Base-by-base conservation (phyloP, 495 filamentous ascomycete genomes). In the Poronia punctata region DNA sequence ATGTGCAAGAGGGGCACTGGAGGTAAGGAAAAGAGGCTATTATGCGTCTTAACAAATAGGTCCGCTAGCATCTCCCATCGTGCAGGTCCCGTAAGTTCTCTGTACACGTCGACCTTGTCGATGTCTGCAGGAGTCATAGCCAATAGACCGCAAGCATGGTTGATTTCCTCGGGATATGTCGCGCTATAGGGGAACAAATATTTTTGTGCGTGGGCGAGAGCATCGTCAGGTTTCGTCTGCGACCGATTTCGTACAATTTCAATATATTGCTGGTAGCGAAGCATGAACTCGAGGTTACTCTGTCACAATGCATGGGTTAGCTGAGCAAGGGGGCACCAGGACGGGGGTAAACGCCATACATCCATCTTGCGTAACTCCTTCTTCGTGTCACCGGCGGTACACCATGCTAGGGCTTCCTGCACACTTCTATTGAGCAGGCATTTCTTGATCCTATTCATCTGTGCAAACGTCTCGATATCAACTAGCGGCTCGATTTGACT, bases 211-310 rank as follows among this genome's bases (percentile, higher is more conserved):
- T 96, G 83, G 15, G 64, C 56, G 42, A 83, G 82, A n/a, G 89
- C 84, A 43, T 95, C 87, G 37, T 79, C 52, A 18, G 82, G 70
- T 49, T 83, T 84, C 4, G 53, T 32, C 21, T 59, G 67, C 12
- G 79, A 64, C 29, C 72, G 71, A 24, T 67, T 78, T 28, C 92
- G 72, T 36, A 93, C 75, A 41, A 96, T 71, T 57, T 97, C 92
- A 48, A 97, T 88, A 59, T 85, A 96, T 57, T 97, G 88, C 62
- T 98, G 92, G 49, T 93, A 70, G n/a, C 93, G 79, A 7, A 98
- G 74, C 70, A 94, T 83, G 56, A 94, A 92, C 58, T 97, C 93
- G 19, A 98, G 74, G 35, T 84, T 87, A 50, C 82, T 88, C 82
- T 90, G 60, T 42, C 12, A 18, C 3, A 16, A 26, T 12, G 33